These are phyloP conservation scores for Tanacetum coccineum DNA, from an alignment of 129 eudicot species.

Conservation along the genomic window DNA sequence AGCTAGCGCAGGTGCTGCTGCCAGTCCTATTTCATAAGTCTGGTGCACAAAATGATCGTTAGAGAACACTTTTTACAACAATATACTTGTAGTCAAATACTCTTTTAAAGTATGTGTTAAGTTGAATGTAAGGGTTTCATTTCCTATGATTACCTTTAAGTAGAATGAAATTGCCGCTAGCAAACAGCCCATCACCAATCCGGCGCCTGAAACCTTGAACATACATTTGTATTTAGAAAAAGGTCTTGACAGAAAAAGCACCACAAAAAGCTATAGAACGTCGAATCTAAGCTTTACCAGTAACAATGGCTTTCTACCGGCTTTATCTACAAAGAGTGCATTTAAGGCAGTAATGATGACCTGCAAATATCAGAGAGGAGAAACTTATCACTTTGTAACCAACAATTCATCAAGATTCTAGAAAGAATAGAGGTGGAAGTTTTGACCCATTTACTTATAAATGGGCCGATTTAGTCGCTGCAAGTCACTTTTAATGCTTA, in stretches of 20 bases:
- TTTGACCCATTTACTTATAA: too few relatives aligned
- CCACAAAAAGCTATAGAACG: background rate
- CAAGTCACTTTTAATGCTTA: too few relatives aligned
- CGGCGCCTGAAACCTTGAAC: conserved; percentile 75
- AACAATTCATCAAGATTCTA: background rate
- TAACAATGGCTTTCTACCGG: conserved; percentile 89
- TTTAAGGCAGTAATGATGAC: conserved; percentile 63
- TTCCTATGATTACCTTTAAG: conserved; percentile 53
- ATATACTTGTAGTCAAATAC: too few relatives aligned
- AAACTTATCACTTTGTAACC: conserved; percentile 1
- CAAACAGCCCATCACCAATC: conserved; percentile 72
- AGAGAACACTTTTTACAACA: too few relatives aligned
- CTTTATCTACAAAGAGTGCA: conserved; percentile 74
- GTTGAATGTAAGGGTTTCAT: background rate
- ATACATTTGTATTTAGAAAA: background rate
- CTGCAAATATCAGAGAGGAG: conserved; percentile 23
- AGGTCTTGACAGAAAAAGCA: background rate
- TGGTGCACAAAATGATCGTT: too few relatives aligned
- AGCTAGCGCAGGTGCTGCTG: too few relatives aligned
- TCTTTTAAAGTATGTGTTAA: too few relatives aligned
- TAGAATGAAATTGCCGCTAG: conserved; percentile 67
- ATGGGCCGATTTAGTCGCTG: too few relatives aligned
- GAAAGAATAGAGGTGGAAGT: background rate
- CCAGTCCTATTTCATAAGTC: too few relatives aligned
- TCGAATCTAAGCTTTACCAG: conserved; percentile 44